Evolutionary conservation across 1,284 basidiomycete species (phyloP).

Genomic region (Cryptococcus wingfieldii): DNA sequence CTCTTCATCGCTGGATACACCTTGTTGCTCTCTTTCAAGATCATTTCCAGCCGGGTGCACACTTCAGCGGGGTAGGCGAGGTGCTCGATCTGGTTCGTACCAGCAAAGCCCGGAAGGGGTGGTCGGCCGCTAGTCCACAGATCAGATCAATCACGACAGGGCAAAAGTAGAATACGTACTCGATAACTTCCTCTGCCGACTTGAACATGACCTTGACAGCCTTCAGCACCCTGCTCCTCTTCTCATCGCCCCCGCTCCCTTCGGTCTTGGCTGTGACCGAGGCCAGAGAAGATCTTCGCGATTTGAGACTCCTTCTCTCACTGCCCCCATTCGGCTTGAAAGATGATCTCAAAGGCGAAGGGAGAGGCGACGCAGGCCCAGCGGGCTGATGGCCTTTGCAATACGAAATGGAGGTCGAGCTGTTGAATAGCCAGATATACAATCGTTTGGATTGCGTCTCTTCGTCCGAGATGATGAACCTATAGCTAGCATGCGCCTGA

Average conservation of each 20-base stretch:
- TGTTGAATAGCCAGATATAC: constrained; percentile 84
- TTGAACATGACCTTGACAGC: constrained; percentile 41
- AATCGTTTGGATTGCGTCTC: constrained; percentile 59
- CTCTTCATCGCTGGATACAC: constrained; percentile 29
- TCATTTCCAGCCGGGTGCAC: constrained; percentile 23
- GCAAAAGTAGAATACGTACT: constrained; percentile 4
- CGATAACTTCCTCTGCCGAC: constrained; percentile 13
- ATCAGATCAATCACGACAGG: background rate
- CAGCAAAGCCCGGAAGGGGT: constrained; percentile 23
- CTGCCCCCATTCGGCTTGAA: background rate
- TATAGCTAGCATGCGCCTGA: constrained; percentile 81
- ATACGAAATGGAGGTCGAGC: constrained; percentile 71
- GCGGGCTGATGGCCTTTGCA: constrained; percentile 6
- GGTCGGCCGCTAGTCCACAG: background rate
- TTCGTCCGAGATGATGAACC: constrained; percentile 78
- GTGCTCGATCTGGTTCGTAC: constrained; percentile 28
- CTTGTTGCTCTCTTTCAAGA: constrained; percentile 26
- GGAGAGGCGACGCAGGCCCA: constrained; percentile 4
- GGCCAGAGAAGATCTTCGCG: constrained; percentile 3
- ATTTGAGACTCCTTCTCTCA: background rate
- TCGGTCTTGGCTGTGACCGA: constrained; percentile 5
- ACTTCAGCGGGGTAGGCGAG: constrained; percentile 33
- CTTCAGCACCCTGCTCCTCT: constrained; percentile 14
- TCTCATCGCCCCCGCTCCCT: constrained; percentile 1
- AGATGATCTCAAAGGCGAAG: constrained; percentile 4